phyloP scores from a whole-genome alignment of 2,329 filamentous ascomycete genomes.

The Didymella segeticola region DNA sequence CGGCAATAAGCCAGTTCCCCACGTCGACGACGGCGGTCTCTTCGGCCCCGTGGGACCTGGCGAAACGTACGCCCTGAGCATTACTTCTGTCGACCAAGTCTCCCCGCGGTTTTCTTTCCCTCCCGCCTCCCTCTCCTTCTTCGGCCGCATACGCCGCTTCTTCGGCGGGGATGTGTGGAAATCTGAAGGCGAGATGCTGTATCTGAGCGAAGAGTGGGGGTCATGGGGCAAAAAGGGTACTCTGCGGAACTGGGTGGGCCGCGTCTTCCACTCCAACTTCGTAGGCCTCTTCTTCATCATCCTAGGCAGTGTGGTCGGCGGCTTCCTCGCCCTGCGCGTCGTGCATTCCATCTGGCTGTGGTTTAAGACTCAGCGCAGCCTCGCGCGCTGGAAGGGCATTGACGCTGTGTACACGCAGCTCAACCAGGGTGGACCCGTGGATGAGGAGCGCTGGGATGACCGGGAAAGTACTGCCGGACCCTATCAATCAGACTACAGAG shows the following conservation, averaged over 20 bases:
- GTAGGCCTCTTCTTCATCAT: conserved; percentile 35
- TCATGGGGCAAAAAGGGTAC: conserved; percentile 41
- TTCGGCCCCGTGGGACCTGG: conserved; percentile 27
- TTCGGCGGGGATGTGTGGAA: conserved; percentile 39
- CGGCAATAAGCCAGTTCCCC: conserved; percentile 12
- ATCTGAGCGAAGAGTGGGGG: conserved; percentile 39
- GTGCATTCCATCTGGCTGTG: conserved; percentile 30
- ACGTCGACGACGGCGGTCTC: conserved; percentile 25
- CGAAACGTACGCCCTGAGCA: conserved; percentile 32
- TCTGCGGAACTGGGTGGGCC: conserved; percentile 32
- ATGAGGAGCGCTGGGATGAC: conserved; percentile 26
- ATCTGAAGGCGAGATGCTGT: conserved; percentile 36
- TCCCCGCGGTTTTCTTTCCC: conserved; percentile 33
- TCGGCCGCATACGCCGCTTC: conserved; percentile 30
- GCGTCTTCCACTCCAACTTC: conserved; percentile 34
- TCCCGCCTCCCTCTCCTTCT: conserved; percentile 19
- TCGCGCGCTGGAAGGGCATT: conserved; percentile 45
- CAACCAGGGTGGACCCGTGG: conserved; percentile 25
- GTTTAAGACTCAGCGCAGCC: conserved; percentile 32
- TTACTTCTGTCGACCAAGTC: conserved; percentile 32
- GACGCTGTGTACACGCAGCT: conserved; percentile 43
- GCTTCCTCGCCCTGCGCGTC: conserved; percentile 25
- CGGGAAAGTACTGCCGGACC: background rate
- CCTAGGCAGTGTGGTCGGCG: conserved; percentile 23
- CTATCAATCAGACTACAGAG: conserved; percentile 27